Evolutionary conservation across 2,329 filamentous ascomycete genomes (phyloP).

Genomic region (Sphaerulina vaccinii): DNA sequence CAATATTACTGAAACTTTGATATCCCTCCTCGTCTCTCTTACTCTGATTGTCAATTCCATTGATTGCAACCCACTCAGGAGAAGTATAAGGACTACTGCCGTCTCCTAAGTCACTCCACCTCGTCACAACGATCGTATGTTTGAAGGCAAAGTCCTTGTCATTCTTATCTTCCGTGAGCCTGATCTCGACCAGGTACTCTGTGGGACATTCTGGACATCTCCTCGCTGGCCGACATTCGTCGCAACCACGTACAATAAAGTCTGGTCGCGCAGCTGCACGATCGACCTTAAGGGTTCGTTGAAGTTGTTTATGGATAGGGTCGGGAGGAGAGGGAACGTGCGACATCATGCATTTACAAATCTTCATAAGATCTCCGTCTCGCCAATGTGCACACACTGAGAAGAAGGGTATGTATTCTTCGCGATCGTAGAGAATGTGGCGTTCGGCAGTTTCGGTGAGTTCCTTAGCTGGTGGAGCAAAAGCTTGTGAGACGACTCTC

Average conservation of each 20-base stretch:
- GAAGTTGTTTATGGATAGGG: conserved; percentile 45
- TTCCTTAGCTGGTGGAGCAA: conserved; percentile 48
- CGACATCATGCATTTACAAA: conserved; percentile 60
- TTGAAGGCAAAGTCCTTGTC: conserved; percentile 53
- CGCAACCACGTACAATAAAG: conserved; percentile 53
- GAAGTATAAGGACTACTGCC: conserved; percentile 49
- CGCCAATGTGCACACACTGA: conserved; percentile 63
- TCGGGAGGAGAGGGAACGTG: conserved; percentile 54
- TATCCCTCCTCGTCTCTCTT: conserved; percentile 37
- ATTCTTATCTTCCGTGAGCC: conserved; percentile 54
- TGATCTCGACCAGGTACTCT: conserved; percentile 62
- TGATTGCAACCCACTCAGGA: conserved; percentile 58
- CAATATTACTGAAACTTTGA: conserved; percentile 55
- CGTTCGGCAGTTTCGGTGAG: conserved; percentile 55
- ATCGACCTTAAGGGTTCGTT: conserved; percentile 40
- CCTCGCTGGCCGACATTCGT: conserved; percentile 57
- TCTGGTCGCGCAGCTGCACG: conserved; percentile 40
- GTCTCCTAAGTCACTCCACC: conserved; percentile 62
- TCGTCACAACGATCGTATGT: conserved; percentile 59
- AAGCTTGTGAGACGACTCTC: conserved; percentile 56
- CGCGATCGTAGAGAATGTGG: conserved; percentile 58
- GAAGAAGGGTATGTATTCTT: conserved; percentile 63
- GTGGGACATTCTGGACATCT: conserved; percentile 62
- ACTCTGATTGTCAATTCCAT: conserved; percentile 40
- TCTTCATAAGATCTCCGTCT: conserved; percentile 59